Conservation (phyloP, 2,329 filamentous ascomycete genomes). For the Chrysosporium queenslandicum region DNA sequence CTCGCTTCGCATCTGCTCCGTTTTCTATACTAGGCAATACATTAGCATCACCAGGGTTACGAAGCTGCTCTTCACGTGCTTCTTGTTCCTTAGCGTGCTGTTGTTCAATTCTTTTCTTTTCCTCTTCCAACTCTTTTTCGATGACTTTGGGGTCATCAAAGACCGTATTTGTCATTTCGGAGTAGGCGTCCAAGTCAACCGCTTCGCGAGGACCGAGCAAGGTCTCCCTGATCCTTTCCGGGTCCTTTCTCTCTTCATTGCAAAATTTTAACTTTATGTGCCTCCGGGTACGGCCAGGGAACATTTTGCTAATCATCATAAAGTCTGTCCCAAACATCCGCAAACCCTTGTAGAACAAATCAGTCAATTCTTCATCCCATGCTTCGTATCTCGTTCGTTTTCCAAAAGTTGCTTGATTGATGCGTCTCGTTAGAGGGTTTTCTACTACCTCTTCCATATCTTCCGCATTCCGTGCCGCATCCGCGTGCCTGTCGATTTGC, state of each 20-base stretch:
- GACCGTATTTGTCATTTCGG: conserved; percentile 38
- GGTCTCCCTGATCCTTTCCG: conserved; percentile 43
- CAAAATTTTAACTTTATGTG: conserved; percentile 56
- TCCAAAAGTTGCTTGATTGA: conserved; percentile 40
- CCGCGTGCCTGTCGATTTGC: conserved; percentile 47
- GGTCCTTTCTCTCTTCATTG: conserved; percentile 50
- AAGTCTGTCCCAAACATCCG: conserved; percentile 57
- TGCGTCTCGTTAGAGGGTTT: conserved; percentile 38
- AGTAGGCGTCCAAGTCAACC: conserved; percentile 38
- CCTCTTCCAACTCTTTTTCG: conserved; percentile 36
- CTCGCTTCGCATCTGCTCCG: conserved; percentile 19
- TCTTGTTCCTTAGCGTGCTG: conserved; percentile 38
- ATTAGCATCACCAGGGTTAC: conserved; percentile 31
- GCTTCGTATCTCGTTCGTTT: conserved; percentile 43
- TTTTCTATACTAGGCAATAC: conserved; percentile 27
- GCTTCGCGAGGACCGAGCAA: conserved; percentile 39
- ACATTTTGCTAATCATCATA: conserved; percentile 53
- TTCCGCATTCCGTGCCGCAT: conserved; percentile 41
- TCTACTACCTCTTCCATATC: conserved; percentile 38
- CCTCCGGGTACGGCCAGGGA: conserved; percentile 49
- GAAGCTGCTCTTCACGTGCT: conserved; percentile 35
- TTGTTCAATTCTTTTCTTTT: conserved; percentile 39
- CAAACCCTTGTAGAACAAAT: conserved; percentile 53
- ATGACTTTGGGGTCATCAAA: conserved; percentile 35
- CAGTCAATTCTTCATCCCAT: conserved; percentile 51